phyloP scores from a whole-genome alignment of 495 filamentous ascomycete species.

The Penicillium egyptiacum region DNA sequence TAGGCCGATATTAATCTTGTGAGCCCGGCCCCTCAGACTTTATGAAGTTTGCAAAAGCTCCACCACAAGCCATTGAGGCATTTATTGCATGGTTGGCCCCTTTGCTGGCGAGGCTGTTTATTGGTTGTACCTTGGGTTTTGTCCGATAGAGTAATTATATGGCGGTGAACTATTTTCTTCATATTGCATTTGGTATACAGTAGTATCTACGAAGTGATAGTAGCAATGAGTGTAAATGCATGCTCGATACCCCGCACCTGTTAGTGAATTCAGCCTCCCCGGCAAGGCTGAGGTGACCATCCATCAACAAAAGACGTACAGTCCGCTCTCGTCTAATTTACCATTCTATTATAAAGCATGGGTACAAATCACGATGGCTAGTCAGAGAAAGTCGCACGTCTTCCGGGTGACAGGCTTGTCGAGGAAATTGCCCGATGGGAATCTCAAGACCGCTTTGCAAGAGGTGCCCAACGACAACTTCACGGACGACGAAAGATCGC shows the following conservation, averaged over 20 bases:
- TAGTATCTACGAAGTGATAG: slow-evolving; percentile 1
- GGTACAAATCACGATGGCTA: slow-evolving; percentile 12
- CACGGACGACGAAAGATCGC: slow-evolving; percentile 13
- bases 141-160: too few species aligned
- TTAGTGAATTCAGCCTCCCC: slow-evolving; percentile 18
- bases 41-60: too few species aligned
- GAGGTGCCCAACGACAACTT: slow-evolving; percentile 14
- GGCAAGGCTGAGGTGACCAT: slow-evolving; percentile 15
- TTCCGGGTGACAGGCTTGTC: slow-evolving; percentile 17
- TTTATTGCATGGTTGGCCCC: too few species aligned
- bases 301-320: slow-evolving; percentile 10
- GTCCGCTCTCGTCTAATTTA: slow-evolving; percentile 8
- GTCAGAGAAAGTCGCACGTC: slow-evolving; percentile 16
- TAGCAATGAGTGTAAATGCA: slow-evolving; percentile 8
- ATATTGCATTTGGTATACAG: slow-evolving; percentile 3
- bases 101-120: too few species aligned
- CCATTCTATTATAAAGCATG: neutral
- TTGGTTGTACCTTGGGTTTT: too few species aligned
- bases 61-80: too few species aligned
- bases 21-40: too few species aligned
- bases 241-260: slow-evolving; percentile 17
- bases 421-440: slow-evolving; percentile 9
- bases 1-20: too few species aligned
- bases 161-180: too few species aligned
- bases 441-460: slow-evolving; percentile 16